These are phyloP conservation scores for Pouteria glomerata DNA, from an alignment of 148 eudicot species.

Conservation along the genomic window DNA sequence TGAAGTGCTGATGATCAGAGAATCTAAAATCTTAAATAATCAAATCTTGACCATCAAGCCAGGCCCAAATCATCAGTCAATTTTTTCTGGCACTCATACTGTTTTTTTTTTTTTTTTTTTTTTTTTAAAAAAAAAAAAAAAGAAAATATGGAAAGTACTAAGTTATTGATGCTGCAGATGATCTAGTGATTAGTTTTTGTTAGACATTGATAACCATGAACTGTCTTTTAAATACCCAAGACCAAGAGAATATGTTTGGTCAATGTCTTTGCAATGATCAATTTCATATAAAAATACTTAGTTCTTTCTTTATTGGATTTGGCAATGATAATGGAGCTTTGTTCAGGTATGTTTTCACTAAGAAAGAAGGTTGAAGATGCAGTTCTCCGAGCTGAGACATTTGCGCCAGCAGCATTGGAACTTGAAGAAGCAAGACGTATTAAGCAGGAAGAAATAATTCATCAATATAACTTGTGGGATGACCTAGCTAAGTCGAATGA, in stretches of 20 bases:
- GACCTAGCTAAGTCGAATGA: slow-evolving; percentile 62
- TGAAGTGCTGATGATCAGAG: not conserved
- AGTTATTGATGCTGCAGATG: not conserved
- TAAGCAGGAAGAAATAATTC: slow-evolving; percentile 53
- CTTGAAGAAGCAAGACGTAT: slow-evolving; percentile 61
- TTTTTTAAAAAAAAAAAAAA: not conserved
- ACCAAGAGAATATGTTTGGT: not conserved
- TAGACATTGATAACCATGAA: not conserved
- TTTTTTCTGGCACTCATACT: too few species aligned
- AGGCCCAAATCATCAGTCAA: not conserved
- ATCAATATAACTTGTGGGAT: slow-evolving; percentile 66
- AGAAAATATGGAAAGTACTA: not conserved
- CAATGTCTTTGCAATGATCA: not conserved
- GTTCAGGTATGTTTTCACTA: slow-evolving; percentile 69
- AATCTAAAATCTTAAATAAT: not conserved
- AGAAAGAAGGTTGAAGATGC: slow-evolving; percentile 77
- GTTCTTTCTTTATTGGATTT: not conserved
- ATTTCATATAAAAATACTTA: not conserved
- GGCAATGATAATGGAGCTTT: not conserved
- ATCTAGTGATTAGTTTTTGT: not conserved
- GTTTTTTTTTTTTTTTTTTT: not conserved
- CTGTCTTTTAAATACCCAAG: too few species aligned
- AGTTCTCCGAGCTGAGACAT: slow-evolving; percentile 68
- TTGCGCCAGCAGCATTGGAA: slow-evolving; percentile 61
- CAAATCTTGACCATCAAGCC: not conserved